Evolutionary conservation across 2,329 filamentous ascomycete species (phyloP), one percentile per base, ranked within the genome.

Genomic region (Colletotrichum zoysiae): DNA sequence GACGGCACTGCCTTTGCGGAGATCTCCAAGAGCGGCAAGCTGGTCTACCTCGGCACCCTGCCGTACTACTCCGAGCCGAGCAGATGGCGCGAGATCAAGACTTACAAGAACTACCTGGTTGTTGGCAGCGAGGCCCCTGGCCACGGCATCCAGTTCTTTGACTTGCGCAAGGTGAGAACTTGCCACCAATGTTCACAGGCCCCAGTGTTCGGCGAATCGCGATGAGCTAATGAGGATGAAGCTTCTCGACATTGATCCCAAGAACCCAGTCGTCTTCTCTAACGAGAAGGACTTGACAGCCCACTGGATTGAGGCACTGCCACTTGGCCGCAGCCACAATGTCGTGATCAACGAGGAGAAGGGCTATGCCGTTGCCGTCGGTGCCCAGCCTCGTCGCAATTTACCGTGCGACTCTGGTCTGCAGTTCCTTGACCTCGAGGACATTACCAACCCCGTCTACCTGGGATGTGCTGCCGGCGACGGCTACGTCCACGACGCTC

Each of bases 401-500:
- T 76, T 79, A 76, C 78, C 79, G 18, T 89, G 87, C 78, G 78
- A 78, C 2, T 83, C 84, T 6, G 87, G 88, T 1, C 82, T 90
- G 30, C 87, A 87, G 76, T 89, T 89, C 78, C 86, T 90, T 68
- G 86, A 90, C 76, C 82, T 90, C 12, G 82, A 82, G 0, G 84
- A 90, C 65, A 86, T 87, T 1, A 76, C 84, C 1, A 87, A 87
- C 38, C 88, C 88, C 0, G 83, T 79, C n/a, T 84, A 81, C 26
- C 83, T 87, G 5, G 88, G 88, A 9, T 89, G 87, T 71, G 86
- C 85, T 7, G 81, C 82, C 12, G 78, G 82, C 1, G 88, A 90
- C 68, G 88, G 88, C 1, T 90, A 90, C 61, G 87, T 90, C 0
- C 88, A 90, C 74, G 88, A 90, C 72, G 88, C 88, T 0, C 87